These are phyloP conservation scores for Trichoderma simmonsii DNA, from an alignment of 2,329 filamentous ascomycete genomes.

Conservation along the genomic window DNA sequence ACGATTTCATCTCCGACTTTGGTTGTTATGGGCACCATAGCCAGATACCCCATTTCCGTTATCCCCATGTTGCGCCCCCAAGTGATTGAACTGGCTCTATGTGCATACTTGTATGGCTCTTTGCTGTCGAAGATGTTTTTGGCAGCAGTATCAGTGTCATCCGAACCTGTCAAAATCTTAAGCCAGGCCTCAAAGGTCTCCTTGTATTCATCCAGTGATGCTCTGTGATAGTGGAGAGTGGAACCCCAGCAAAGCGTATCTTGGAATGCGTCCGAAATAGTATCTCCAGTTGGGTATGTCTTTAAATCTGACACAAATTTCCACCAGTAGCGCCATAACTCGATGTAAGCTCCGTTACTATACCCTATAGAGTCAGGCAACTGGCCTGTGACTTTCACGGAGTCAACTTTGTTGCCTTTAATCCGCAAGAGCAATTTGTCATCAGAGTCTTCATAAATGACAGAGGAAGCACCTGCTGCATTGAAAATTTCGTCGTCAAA, in stretches of 20 bases:
- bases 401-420: constrained; percentile 3
- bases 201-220: neutral
- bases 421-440: neutral
- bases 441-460: neutral
- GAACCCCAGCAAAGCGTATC: neutral
- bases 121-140: neutral
- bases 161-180: neutral
- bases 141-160: neutral
- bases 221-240: neutral
- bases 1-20: neutral
- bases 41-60: neutral
- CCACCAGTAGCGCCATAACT: constrained; percentile 11
- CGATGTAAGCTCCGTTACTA: neutral
- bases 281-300: neutral
- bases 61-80: neutral
- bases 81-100: neutral
- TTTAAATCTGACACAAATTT: neutral
- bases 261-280: neutral
- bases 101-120: neutral
- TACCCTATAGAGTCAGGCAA: neutral
- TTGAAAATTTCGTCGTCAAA: neutral
- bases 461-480: neutral
- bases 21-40: neutral
- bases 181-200: neutral
- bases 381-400: neutral